Base-by-base conservation (phyloP, 2,329 filamentous ascomycete species). In the Nannizzia gypsea region DNA sequence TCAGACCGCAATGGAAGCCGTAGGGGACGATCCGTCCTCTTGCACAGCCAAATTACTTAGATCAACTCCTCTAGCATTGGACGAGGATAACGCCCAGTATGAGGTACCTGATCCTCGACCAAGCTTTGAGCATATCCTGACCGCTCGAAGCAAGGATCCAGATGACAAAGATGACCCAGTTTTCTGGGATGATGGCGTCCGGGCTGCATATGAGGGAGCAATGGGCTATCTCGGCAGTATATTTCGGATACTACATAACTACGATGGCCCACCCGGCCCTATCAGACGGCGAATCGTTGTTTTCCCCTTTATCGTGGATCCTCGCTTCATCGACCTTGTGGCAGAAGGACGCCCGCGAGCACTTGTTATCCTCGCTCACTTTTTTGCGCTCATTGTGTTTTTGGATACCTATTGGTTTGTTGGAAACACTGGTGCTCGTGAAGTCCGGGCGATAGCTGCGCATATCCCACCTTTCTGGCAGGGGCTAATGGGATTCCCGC, bases 281-380 rank as follows among this genome's bases (percentile, higher is more conserved):
- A 56, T 56, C 5, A 26, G 28, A 24, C 54, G 54, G 28, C 54
- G 54, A 28, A 36, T 56, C 11, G 34, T 56, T 1, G 31, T 56
- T 15, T 56, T 56, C n/a, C 54, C 54, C 54, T 56, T 56, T n/a
- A 26, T 56, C 17, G 54, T 56, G 11, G 26, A 56, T 40, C 15
- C 31, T 22, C 31, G n/a, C 9, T 56, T 56, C 22, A 56, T 56
- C 24, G 54, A 56, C 17, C 54, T 56, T 20, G 54, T 56, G 24
- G 28, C 31, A 15, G 26, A 56, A 17, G 22, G 24, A 6, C 54
- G 54, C 17, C 54, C 54, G 6, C 54, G 54, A 15, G 54, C 54
- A 8, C 22, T 56, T 17, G 54, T 56, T 40, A 36, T 56, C 17
- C 22, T 56, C 9, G 54, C 54, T 31, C 26, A 56, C 28, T 56